Evolutionary conservation across 768 basidiomycete species (phyloP).

Genomic region (Leccinum longicurvipes): DNA sequence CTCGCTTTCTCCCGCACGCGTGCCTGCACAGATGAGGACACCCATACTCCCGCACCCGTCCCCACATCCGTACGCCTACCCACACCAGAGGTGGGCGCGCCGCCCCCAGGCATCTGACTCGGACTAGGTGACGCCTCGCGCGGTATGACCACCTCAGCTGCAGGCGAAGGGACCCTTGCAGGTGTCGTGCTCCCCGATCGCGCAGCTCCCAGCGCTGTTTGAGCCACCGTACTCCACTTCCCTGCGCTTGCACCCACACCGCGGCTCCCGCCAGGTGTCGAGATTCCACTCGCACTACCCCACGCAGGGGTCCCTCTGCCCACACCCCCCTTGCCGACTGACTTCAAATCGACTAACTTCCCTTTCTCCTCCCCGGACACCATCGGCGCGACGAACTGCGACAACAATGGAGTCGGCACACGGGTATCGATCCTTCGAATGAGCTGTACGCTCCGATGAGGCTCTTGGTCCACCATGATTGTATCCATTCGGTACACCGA

Average conservation of each 20-base stretch:
- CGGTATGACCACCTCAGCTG: not conserved
- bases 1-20: conserved; percentile 11
- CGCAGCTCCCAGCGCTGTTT: conserved; percentile 6
- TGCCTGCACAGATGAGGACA: conserved; percentile 18
- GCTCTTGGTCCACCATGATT: conserved; percentile 89
- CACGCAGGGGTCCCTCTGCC: not conserved
- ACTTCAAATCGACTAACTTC: conserved; percentile 56
- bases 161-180: conserved; percentile 20
- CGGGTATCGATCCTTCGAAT: conserved; percentile 80
- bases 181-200: conserved; percentile 11
- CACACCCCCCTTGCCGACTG: conserved; percentile 6
- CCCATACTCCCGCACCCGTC: conserved; percentile 14
- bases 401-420: conserved; percentile 69
- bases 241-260: not conserved
- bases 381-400: conserved; percentile 37
- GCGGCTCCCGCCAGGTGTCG: not conserved
- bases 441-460: conserved; percentile 81
- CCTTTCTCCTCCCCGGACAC: conserved; percentile 44
- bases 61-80: not conserved
- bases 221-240: conserved; percentile 21
- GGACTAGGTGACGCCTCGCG: conserved; percentile 11
- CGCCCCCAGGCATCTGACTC: conserved; percentile 1
- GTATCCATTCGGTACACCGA: conserved; percentile 78
- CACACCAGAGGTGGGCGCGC: too few relatives aligned
- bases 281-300: not conserved